Evolutionary conservation across 1,284 basidiomycete genomes (phyloP), one percentile per base, ranked within the genome.

Genomic region (Ustilago nuda): DNA sequence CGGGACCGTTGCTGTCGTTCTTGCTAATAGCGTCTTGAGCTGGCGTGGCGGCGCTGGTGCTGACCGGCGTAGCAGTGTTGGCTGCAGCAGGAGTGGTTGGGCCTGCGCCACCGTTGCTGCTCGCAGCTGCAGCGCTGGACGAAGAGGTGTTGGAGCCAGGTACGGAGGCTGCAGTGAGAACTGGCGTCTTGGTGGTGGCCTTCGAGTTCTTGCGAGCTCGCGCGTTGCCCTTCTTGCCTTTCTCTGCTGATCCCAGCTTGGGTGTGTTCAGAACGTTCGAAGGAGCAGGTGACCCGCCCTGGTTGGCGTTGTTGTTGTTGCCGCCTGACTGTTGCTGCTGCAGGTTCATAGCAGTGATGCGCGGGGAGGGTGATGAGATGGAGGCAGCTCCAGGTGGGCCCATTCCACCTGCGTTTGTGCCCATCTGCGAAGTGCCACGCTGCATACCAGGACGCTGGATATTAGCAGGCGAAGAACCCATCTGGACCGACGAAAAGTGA

Each of bases 191-290:
- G 50, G 69, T 72, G 4, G 69, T 51, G 19, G 74, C 76, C 57
- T 78, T 76, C n/a, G 69, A 68, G 32, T 79, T 77, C 59, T 77
- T 77, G 17, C 68, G 70, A 52, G 63, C 67, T 30, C 78, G 53
- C 8, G 73, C 59, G 32, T 76, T 80, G 61, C 73, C 74, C 64
- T 81, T 81, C 58, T 81, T 81, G 19, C 56, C 61, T 52, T 80
- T 80, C 56, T 81, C 79, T 4, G 74, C 78, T 4, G 67, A 74
- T 17, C 74, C 68, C 51, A 76, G 32, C 56, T 79, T 80, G 36
- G 79, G 77, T 3, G 79, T 81, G 56, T 54, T 78, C 23, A 69
- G 66, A 13, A 78, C 76, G 23, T 74, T 68, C 8, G 63, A 51
- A 0, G 73, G 46, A 3, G 72, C 72, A 9, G 73, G 73, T 33